Conservation (phyloP, 2,329 filamentous ascomycete genomes). For the Colletotrichum godetiae region DNA sequence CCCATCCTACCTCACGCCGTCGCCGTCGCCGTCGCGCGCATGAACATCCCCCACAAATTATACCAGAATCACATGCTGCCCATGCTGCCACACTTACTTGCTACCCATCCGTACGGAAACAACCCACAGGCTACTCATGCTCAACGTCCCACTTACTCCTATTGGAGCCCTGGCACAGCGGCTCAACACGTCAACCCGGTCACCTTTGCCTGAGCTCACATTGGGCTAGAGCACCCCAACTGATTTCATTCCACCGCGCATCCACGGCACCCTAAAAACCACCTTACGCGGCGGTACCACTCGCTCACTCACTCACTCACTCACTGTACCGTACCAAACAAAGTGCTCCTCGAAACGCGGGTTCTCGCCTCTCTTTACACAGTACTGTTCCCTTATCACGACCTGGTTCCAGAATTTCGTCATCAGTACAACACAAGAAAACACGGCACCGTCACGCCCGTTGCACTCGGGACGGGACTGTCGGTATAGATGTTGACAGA, state of each 20-base stretch:
- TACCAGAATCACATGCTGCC: conserved; percentile 33
- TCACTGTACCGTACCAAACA: not conserved
- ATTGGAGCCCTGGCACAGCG: conserved; percentile 31
- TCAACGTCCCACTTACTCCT: conserved; percentile 30
- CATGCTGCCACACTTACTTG: not conserved
- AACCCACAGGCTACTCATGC: not conserved
- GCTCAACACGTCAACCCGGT: conserved; percentile 34
- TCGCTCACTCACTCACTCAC: not conserved
- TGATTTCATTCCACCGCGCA: not conserved
- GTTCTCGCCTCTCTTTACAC: not conserved
- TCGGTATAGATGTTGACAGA: not conserved
- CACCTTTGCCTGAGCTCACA: not conserved
- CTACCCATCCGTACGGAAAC: too few species aligned
- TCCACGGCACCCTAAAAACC: not conserved
- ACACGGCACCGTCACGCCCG: not conserved
- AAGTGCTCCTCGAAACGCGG: not conserved
- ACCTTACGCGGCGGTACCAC: not conserved
- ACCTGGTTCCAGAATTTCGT: not conserved
- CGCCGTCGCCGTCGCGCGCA: conserved; percentile 15
- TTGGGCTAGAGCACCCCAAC: conserved; percentile 8
- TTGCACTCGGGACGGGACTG: not conserved
- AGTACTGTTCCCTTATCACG: not conserved
- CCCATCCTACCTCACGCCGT: not conserved
- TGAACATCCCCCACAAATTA: conserved; percentile 34
- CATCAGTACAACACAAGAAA: not conserved